A percentile compares a stretch with the other conserved stretches of the same genome.
Evolutionary conservation across 192 early-diverging fungal genomes (phyloP).

Genomic region (Spizellomyces sp.): DNA sequence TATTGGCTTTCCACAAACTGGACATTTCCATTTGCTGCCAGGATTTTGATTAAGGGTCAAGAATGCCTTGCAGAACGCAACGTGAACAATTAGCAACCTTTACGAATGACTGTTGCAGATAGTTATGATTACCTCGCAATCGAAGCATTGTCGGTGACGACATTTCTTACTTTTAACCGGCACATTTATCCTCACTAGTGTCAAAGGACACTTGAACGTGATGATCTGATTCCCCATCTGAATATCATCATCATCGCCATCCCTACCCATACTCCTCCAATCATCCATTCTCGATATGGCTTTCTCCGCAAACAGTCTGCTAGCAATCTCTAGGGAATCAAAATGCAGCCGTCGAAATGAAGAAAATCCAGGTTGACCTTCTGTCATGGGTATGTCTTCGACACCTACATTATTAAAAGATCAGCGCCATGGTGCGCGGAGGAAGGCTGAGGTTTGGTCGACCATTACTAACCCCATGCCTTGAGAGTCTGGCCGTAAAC

Average conservation of each 20-base stretch:
- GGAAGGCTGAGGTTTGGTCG: no score
- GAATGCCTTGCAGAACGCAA: conserved; percentile 10
- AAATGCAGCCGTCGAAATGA: neutral
- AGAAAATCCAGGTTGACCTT: neutral
- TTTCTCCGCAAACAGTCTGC: neutral
- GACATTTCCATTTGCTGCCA: conserved; percentile 30
- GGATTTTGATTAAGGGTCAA: conserved; percentile 12
- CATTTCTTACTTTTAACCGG: conserved; percentile 36
- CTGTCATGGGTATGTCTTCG: neutral
- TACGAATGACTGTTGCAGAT: neutral
- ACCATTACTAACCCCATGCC: neutral
- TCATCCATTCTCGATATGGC: neutral
- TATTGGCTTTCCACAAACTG: conserved; percentile 25
- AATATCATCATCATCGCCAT: conserved; percentile 29
- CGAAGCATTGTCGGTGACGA: conserved; percentile 39
- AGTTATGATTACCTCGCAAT: conserved; percentile 26
- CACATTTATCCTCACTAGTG: conserved; percentile 29
- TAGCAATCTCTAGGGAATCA: neutral
- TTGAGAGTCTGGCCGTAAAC: conserved; percentile 18
- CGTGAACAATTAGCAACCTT: no score
- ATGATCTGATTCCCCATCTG: conserved; percentile 36
- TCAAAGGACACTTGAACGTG: conserved; percentile 37
- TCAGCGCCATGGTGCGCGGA: no score
- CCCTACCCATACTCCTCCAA: neutral
- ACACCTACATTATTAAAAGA: no score